Conservation (phyloP, 2,329 filamentous ascomycete genomes). For the Parastagonospora nodorum region DNA sequence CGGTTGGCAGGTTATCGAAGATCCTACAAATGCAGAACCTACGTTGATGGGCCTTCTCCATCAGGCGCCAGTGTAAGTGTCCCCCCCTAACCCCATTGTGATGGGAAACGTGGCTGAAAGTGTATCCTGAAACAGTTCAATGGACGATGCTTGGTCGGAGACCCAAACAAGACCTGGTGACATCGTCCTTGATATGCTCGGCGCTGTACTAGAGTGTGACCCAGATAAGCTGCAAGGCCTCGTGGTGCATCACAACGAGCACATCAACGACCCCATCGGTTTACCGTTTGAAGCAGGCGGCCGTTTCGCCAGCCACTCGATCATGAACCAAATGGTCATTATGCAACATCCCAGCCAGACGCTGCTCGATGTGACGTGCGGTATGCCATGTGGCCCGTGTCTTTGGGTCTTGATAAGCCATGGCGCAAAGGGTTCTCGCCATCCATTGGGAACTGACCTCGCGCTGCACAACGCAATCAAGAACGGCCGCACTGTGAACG, state of each 20-base stretch:
- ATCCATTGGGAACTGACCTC: constrained; percentile 40
- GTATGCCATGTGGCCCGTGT: constrained; percentile 30
- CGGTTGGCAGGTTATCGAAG: constrained; percentile 12
- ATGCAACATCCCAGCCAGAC: constrained; percentile 39
- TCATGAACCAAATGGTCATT: constrained; percentile 30
- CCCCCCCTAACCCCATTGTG: too few relatives aligned
- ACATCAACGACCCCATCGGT: constrained; percentile 38
- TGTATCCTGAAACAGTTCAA: constrained; percentile 8
- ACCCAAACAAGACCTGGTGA: constrained; percentile 13
- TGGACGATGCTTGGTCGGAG: constrained; percentile 20
- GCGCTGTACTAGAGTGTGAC: constrained; percentile 30
- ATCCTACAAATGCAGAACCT: constrained; percentile 8
- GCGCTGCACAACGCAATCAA: constrained; percentile 45
- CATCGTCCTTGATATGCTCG: constrained; percentile 35
- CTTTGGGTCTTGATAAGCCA: constrained; percentile 35
- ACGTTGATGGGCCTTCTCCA: constrained; percentile 13
- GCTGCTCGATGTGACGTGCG: constrained; percentile 39
- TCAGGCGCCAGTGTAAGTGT: constrained; percentile 14
- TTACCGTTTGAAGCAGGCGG: constrained; percentile 31
- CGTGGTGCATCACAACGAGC: constrained; percentile 25
- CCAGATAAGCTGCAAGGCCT: constrained; percentile 31
- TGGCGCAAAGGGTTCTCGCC: constrained; percentile 35
- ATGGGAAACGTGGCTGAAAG: neutral
- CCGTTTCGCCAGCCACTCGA: constrained; percentile 33
- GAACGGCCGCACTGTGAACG: constrained; percentile 36